Conservation (phyloP, 1,139 yeast genomes). For the Hemisphaericaspora xylofermentans region DNA sequence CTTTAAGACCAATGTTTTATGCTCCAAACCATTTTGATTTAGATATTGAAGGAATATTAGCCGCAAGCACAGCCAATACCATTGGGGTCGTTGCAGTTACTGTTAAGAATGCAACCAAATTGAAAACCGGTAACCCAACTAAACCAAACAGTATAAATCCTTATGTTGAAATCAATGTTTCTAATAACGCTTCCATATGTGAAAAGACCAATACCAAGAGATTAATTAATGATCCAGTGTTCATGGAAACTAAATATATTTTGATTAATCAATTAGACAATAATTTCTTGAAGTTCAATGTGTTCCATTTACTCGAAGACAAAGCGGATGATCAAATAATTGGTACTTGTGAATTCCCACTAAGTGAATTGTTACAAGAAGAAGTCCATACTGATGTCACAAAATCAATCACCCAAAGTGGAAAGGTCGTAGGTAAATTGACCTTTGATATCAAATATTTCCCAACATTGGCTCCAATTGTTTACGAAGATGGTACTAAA, state of each 20-base stretch:
- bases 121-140: constrained; percentile 42
- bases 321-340: constrained; percentile 55
- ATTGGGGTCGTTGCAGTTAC: constrained; percentile 68
- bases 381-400: constrained; percentile 34
- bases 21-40: constrained; percentile 81
- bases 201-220: constrained; percentile 60
- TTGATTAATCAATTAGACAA: constrained; percentile 59
- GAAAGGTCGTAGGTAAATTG: constrained; percentile 58
- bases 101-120: constrained; percentile 50
- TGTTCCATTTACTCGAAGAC: constrained; percentile 51
- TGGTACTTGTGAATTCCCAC: constrained; percentile 57
- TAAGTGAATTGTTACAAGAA: constrained; percentile 59
- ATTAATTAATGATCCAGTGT: constrained; percentile 54
- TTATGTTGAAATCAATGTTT: constrained; percentile 50
- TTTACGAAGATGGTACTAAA: constrained; percentile 50
- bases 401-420: constrained; percentile 46
- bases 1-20: constrained; percentile 71
- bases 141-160: constrained; percentile 56
- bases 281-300: constrained; percentile 51
- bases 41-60: constrained; percentile 69
- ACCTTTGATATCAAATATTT: constrained; percentile 64
- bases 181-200: constrained; percentile 42
- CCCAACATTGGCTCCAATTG: constrained; percentile 52
- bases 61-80: constrained; percentile 62
- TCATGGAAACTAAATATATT: constrained; percentile 63